Percentiles rank a stretch among this genome's conserved stretches.
phyloP scores from a whole-genome alignment of 1,284 basidiomycete species.

The Ceratobasidium sp. region DNA sequence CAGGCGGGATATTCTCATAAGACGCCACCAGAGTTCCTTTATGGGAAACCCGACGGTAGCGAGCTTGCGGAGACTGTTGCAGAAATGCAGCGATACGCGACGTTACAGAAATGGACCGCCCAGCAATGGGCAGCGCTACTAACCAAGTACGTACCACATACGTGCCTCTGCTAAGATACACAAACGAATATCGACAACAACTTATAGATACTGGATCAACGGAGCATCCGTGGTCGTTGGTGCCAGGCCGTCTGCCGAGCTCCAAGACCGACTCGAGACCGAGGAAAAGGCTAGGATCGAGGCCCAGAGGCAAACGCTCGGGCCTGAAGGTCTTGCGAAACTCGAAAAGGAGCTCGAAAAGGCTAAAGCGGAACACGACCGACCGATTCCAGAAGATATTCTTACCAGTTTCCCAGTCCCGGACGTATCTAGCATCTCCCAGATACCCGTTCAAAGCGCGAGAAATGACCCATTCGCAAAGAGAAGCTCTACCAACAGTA shows the following conservation, averaged over 20 bases:
- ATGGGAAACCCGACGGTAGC: constrained; percentile 83
- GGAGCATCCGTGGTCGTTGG: constrained; percentile 74
- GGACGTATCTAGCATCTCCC: constrained; percentile 86
- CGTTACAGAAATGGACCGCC: constrained; percentile 73
- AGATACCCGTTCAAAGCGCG: constrained; percentile 90
- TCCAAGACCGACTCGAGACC: constrained; percentile 81
- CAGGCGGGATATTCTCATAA: background rate
- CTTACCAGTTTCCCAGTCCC: constrained; percentile 87
- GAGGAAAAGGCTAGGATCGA: constrained; percentile 82
- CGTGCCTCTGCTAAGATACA: constrained; percentile 33
- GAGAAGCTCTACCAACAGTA: constrained; percentile 44
- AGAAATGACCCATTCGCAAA: constrained; percentile 60
- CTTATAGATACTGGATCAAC: constrained; percentile 75
- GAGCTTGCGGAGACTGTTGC: constrained; percentile 78
- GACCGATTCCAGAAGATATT: constrained; percentile 80
- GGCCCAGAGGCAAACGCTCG: constrained; percentile 73
- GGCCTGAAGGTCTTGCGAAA: constrained; percentile 79
- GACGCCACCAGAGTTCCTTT: constrained; percentile 73
- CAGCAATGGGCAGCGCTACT: constrained; percentile 84
- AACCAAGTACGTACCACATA: constrained; percentile 63
- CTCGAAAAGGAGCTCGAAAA: constrained; percentile 74
- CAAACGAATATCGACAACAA: background rate
- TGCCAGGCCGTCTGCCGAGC: constrained; percentile 87
- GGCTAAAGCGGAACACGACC: constrained; percentile 88
- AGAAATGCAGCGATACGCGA: constrained; percentile 76